Evolutionary conservation across 768 basidiomycete species (phyloP).

Genomic region (Rhodotorula paludigena): DNA sequence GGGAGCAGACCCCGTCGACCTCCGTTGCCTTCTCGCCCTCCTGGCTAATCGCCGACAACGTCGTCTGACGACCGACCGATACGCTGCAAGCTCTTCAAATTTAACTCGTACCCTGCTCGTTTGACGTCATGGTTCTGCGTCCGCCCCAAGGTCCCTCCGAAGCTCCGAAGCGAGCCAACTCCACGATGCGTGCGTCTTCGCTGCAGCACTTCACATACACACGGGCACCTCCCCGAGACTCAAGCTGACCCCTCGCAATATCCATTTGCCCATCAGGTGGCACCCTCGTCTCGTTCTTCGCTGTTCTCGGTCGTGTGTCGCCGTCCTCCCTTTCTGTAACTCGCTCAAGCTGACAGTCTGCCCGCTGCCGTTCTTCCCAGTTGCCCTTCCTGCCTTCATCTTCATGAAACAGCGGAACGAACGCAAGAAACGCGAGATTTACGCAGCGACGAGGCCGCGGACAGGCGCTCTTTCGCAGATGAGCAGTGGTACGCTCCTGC

Average conservation of each 20-base stretch:
- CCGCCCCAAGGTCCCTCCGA: constrained; percentile 22
- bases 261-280: constrained; percentile 14
- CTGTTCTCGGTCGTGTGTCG: constrained; percentile 18
- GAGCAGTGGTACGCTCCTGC: neutral
- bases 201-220: no score
- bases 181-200: constrained; percentile 13
- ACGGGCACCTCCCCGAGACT: no score
- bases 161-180: constrained; percentile 10
- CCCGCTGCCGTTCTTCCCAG: neutral
- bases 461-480: constrained; percentile 21
- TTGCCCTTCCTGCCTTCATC: constrained; percentile 25
- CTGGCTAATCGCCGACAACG: no score
- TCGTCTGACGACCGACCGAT: no score
- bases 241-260: no score
- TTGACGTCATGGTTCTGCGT: no score
- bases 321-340: neutral
- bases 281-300: constrained; percentile 21
- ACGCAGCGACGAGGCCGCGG: constrained; percentile 14
- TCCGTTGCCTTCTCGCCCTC: no score
- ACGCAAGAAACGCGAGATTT: constrained; percentile 18
- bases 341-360: neutral
- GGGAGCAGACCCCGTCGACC: no score
- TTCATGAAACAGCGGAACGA: constrained; percentile 30
- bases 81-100: no score
- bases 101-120: no score